These are phyloP conservation scores for Pinus taeda DNA, from an alignment of 75 land plant species.

Conservation along the genomic window DNA sequence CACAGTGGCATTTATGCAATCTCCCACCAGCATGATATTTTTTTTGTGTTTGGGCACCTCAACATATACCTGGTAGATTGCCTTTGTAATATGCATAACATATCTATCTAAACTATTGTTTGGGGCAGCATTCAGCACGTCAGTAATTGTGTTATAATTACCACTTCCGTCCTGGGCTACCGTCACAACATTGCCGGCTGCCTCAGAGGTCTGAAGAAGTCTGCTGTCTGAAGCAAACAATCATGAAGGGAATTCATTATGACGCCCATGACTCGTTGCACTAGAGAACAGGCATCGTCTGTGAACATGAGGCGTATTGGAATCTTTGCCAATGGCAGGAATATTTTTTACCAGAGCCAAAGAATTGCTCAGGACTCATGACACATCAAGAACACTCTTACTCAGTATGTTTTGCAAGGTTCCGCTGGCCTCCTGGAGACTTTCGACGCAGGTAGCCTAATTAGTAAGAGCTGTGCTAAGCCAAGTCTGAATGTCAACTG, in stretches of 20 bases:
- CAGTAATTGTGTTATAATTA: conserved; percentile 35
- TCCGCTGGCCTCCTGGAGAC: too few species aligned
- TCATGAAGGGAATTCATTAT: conserved; percentile 49
- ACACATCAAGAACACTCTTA: too few species aligned
- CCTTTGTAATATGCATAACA: conserved; percentile 24
- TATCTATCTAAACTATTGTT: conserved; percentile 20
- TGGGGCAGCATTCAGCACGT: conserved; percentile 46
- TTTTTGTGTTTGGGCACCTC: conserved; percentile 4
- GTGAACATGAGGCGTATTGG: too few species aligned
- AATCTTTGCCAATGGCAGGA: too few species aligned
- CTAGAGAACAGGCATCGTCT: too few species aligned
- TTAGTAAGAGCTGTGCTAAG: too few species aligned
- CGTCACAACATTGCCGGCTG: conserved; percentile 15
- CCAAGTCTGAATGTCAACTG: too few species aligned
- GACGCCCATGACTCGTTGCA: too few species aligned
- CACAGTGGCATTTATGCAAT: conserved; percentile 21
- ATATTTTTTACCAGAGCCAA: too few species aligned
- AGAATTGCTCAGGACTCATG: too few species aligned
- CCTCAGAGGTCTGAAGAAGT: neutral
- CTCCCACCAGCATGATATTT: conserved; percentile 24
- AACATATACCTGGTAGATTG: conserved; percentile 21
- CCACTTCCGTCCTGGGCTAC: conserved; percentile 66
- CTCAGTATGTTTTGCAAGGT: too few species aligned
- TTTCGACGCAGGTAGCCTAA: too few species aligned
- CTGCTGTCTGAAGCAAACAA: conserved; percentile 16